Evolutionary conservation across 2,329 filamentous ascomycete species (phyloP).

Genomic region (Cercospora sesami): DNA sequence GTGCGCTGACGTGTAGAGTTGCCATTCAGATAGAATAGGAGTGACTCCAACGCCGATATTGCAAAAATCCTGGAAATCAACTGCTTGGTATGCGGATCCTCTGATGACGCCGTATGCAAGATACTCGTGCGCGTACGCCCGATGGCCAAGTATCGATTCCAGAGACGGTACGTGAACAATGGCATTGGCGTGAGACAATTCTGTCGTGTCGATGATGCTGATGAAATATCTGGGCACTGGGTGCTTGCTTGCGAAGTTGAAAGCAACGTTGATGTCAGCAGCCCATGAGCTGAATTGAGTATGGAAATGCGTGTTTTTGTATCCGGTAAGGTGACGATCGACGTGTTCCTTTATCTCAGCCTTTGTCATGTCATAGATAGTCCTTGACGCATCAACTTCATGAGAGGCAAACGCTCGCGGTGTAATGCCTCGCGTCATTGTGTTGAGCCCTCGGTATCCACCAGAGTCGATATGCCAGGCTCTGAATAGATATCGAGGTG

Average conservation of each 20-base stretch:
- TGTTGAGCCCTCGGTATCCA: constrained; percentile 7
- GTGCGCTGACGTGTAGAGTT: neutral
- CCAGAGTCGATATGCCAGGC: constrained; percentile 3
- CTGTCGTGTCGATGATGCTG: constrained; percentile 16
- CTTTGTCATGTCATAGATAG: neutral
- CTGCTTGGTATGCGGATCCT: constrained; percentile 9
- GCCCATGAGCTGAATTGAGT: constrained; percentile 17
- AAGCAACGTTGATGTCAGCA: neutral
- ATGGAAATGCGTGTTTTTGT: neutral
- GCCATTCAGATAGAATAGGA: neutral
- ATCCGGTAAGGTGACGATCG: neutral
- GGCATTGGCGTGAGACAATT: neutral
- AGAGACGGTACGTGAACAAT: constrained; percentile 11
- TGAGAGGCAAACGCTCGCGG: neutral
- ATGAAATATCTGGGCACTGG: neutral
- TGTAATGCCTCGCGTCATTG: constrained; percentile 4
- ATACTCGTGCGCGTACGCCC: neutral
- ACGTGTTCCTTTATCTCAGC: neutral
- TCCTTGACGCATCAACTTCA: neutral
- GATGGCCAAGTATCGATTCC: neutral
- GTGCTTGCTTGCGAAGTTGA: neutral
- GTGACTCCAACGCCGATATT: neutral
- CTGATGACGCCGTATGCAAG: constrained; percentile 11
- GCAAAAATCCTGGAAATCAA: neutral
- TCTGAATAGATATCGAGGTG: constrained; percentile 16